Base-by-base conservation (phyloP, 2,329 filamentous ascomycete species). In the Stromatinia cepivora region DNA sequence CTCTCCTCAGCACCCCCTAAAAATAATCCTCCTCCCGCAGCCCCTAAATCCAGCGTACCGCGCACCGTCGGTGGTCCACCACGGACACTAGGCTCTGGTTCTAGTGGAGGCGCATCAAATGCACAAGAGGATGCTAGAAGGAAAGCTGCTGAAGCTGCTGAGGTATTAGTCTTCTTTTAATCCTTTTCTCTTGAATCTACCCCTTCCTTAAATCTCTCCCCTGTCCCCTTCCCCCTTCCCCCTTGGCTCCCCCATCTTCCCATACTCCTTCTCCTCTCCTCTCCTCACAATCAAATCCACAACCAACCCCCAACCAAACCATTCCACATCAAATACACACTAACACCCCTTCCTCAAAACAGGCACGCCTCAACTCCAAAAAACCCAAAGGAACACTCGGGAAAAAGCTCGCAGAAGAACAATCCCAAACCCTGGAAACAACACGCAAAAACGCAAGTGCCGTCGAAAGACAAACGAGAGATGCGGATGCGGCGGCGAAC, bases 61-160 rank as follows among this genome's bases (percentile, higher is more conserved):
- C 74, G 72, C 48, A 82, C 81, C 67, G 82, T 88, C 69, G 85
- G 84, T 76, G 87, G 84, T 0, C 86, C 83, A 70, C 86, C 83
- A 11, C 84, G 91, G 71, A 90, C 89, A 3, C 80, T 95, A 54
- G 92, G 91, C 28, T 85, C 85, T 56, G 77, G 78, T n/a, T 77
- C 77, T 20, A 71, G 78, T 8, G 5, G 13, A 7, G 28, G 28
- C 15, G 25, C 28, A 34, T 13, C 39, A 89, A 88, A 52, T 62
- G 20, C 52, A 15, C 59, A 67, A 20, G 57, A 56, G 17, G 72
- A 70, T 78, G 90, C 92, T 46, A 85, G 90, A 70, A 84, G 83
- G 68, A 91, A 88, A 71, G 94, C 94, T 5, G 93, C 92, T 0
- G 86, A 88, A 73, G 94, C 93, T 66, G 94, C 94, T 71, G 92